phyloP scores from a whole-genome alignment of 73 alveolate genomes.

The Stentor coeruleus region DNA sequence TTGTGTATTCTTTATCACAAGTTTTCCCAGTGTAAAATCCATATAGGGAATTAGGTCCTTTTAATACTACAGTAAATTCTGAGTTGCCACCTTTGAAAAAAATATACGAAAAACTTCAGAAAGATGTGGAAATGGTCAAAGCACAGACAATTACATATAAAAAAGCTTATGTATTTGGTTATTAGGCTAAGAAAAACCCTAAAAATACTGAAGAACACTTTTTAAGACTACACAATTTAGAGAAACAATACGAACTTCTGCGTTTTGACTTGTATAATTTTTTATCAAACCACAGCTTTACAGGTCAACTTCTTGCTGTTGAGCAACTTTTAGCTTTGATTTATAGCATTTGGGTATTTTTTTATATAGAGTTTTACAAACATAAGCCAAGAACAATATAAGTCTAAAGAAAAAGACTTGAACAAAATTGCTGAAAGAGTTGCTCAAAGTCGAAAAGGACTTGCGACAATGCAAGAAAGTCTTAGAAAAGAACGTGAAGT shows the following conservation, averaged over 20 bases:
- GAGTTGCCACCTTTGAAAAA: neutral
- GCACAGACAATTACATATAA: neutral
- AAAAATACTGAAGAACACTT: neutral
- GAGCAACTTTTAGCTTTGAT: conserved; percentile 16
- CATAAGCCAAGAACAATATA: neutral
- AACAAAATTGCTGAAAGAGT: conserved; percentile 5
- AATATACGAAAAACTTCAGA: neutral
- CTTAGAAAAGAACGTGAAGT: conserved; percentile 15
- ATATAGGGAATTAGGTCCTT: neutral
- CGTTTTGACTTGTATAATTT: neutral
- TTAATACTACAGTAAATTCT: neutral
- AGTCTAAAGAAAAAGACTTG: neutral
- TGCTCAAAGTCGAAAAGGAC: neutral
- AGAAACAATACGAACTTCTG: neutral
- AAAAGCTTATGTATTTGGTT: neutral
- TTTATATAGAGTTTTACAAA: conserved; percentile 15
- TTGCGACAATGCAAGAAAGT: neutral
- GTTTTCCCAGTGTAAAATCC: neutral
- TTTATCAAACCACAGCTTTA: neutral
- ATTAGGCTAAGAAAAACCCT: conserved; percentile 1
- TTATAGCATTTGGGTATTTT: neutral
- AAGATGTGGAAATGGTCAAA: neutral
- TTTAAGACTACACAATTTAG: neutral
- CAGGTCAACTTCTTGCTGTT: neutral
- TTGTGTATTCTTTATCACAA: neutral